Base-by-base conservation (phyloP, 2,329 filamentous ascomycete genomes). In the Scytalidium sp. region DNA sequence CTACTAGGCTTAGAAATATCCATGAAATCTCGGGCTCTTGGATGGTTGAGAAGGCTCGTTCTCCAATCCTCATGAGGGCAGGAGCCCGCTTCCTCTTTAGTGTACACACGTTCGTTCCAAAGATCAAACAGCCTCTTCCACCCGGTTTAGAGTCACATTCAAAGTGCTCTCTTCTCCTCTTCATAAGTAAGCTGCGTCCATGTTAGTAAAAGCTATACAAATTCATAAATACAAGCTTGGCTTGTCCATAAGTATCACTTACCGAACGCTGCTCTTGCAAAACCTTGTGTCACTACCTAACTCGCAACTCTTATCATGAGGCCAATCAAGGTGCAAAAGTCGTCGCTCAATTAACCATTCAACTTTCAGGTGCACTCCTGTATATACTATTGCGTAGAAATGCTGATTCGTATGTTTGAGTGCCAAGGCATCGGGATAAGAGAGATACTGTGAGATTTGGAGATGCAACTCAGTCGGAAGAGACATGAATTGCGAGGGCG, bases 391-490 rank as follows among this genome's bases (percentile, higher is more conserved):
- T 43, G 65, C 60, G 68, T 83, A 84, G 64, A 89, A 84, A 60
- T 86, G 75, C 50, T 76, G 75, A 60, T 70, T 83, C 19, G 79
- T 79, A 62, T 88, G 84, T 60, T 88, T 88, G 15, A 89, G 70
- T 0, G 84, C 85, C 1, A 89, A 74, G 0, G 86, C 85, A 54
- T 90, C 85, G 0, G 86, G 86, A 53, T 89, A 89, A 25, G 77
- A 77, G 51, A 89, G 79, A 47, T 80, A 71, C 10, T 73, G 63
- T 25, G 79, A 71, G 49, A 89, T 83, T 45, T 81, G 73, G 1
- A 85, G 64, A 56, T 88, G 85, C n/a, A 89, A 72, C 59, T 90
- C 86, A 1, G 81, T 72, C 2, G 86, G 86, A 2, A 89, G 70
- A 36, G 32, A 36, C 32, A 36, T 36, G 17, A 36, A n/a, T n/a